Evolutionary conservation across 331 rosid species (phyloP).

Genomic region (Pyracantha coccinea): DNA sequence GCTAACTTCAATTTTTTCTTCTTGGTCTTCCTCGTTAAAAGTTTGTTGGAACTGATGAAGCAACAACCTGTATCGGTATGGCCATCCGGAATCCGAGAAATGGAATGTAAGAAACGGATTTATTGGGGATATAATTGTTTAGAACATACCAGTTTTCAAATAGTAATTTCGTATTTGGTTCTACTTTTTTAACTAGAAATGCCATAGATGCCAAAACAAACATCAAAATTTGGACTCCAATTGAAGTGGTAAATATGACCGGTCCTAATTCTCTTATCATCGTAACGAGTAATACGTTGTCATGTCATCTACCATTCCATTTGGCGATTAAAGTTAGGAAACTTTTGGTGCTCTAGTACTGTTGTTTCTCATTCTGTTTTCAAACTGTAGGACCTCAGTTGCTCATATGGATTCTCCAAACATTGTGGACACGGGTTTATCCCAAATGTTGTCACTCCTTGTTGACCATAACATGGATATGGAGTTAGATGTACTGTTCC

Average conservation of each 20-base stretch:
- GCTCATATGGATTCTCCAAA: conserved; percentile 82
- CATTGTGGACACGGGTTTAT: conserved; percentile 58
- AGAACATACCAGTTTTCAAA: neutral
- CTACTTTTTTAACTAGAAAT: neutral
- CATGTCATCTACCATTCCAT: neutral
- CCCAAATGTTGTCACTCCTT: conserved; percentile 63
- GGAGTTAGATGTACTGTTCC: conserved; percentile 49
- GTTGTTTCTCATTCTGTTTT: conserved; percentile 8
- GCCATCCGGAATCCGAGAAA: conserved; percentile 54
- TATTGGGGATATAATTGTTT: neutral
- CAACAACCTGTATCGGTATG: conserved; percentile 85
- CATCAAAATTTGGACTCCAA: neutral
- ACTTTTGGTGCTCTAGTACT: neutral
- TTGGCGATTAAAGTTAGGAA: neutral
- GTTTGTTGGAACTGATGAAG: conserved; percentile 97
- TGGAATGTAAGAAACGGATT: conserved; percentile 55
- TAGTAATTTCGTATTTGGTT: conserved; percentile 4
- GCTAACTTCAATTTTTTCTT: neutral
- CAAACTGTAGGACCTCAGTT: conserved; percentile 52
- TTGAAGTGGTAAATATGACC: neutral
- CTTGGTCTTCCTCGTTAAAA: conserved; percentile 12
- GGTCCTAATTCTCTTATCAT: neutral
- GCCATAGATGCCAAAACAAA: neutral
- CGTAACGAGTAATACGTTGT: neutral
- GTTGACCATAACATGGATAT: conserved; percentile 30